Conservation (phyloP, 2,329 filamentous ascomycete genomes). For the Colletotrichum plurivorum region DNA sequence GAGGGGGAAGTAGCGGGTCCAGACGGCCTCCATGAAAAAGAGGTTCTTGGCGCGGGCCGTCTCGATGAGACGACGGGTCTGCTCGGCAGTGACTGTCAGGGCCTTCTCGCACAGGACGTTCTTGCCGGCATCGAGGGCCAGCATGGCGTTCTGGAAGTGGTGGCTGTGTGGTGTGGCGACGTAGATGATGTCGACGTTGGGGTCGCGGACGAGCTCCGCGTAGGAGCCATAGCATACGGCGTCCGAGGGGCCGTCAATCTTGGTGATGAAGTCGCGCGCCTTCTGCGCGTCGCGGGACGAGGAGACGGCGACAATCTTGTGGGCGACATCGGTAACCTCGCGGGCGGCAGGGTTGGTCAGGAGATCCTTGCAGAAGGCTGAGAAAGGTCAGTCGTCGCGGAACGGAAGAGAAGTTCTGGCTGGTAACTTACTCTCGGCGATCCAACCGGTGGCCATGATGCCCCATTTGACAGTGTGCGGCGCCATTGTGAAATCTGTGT, state of each 20-base stretch:
- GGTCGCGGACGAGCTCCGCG: conserved; percentile 82
- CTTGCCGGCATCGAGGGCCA: conserved; percentile 88
- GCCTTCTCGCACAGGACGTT: conserved; percentile 93
- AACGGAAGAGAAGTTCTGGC: background rate
- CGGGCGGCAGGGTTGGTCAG: conserved; percentile 80
- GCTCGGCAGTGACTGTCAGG: conserved; percentile 85
- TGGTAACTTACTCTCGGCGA: conserved; percentile 67
- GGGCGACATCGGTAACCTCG: conserved; percentile 78
- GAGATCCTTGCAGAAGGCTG: conserved; percentile 82
- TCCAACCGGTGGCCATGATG: conserved; percentile 73
- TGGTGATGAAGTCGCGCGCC: conserved; percentile 80
- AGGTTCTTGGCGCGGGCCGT: conserved; percentile 80
- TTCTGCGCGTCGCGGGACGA: conserved; percentile 81
- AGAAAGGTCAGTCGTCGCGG: background rate
- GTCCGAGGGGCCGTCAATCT: conserved; percentile 76
- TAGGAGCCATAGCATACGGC: conserved; percentile 86
- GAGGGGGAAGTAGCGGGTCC: conserved; percentile 90
- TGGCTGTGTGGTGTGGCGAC: conserved; percentile 93
- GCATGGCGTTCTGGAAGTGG: conserved; percentile 91
- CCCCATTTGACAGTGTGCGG: conserved; percentile 70
- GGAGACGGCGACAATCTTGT: conserved; percentile 84
- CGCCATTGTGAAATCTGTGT: conserved; percentile 53
- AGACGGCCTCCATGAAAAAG: conserved; percentile 89
- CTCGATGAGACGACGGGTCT: conserved; percentile 79
- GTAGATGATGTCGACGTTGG: conserved; percentile 88